Evolutionary conservation across 1,284 basidiomycete species (phyloP).

Genomic region (Malassezia restricta): DNA sequence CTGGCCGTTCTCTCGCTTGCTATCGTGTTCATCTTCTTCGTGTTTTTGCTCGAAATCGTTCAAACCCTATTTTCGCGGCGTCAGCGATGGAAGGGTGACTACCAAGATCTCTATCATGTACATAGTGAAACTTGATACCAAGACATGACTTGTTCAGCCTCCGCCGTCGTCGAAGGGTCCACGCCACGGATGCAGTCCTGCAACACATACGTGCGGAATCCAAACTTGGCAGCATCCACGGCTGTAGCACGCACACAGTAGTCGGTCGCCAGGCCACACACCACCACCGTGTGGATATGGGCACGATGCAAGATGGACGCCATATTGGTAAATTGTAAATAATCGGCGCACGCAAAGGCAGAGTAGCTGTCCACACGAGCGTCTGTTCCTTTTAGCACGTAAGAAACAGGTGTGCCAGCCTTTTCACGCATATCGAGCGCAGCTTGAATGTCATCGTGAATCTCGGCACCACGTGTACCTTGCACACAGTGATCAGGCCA

Average conservation of each 20-base stretch:
- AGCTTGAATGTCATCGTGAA: constrained; percentile 48
- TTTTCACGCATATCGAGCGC: constrained; percentile 27
- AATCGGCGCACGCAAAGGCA: constrained; percentile 40
- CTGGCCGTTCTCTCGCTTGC: constrained; percentile 35
- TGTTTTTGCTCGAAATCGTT: constrained; percentile 30
- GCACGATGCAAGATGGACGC: constrained; percentile 1
- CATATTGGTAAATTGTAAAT: constrained; percentile 18
- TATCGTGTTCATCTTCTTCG: constrained; percentile 34
- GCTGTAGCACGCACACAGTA: constrained; percentile 53
- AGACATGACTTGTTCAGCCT: constrained; percentile 1
- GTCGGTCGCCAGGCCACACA: constrained; percentile 57
- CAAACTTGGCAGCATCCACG: constrained; percentile 49
- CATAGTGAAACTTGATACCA: neutral
- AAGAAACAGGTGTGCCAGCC: constrained; percentile 4
- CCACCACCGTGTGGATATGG: constrained; percentile 49
- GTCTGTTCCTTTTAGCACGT: constrained; percentile 39
- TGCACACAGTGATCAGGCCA: constrained; percentile 58
- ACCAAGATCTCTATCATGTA: neutral
- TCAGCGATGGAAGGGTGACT: neutral
- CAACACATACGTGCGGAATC: constrained; percentile 48
- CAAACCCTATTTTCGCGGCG: neutral
- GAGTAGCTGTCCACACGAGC: constrained; percentile 54
- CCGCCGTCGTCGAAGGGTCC: neutral
- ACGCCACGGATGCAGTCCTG: constrained; percentile 17
- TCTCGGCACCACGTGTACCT: constrained; percentile 47